phyloP scores from a whole-genome alignment of 306 rosid genomes.

The Citrullus colocynthis region DNA sequence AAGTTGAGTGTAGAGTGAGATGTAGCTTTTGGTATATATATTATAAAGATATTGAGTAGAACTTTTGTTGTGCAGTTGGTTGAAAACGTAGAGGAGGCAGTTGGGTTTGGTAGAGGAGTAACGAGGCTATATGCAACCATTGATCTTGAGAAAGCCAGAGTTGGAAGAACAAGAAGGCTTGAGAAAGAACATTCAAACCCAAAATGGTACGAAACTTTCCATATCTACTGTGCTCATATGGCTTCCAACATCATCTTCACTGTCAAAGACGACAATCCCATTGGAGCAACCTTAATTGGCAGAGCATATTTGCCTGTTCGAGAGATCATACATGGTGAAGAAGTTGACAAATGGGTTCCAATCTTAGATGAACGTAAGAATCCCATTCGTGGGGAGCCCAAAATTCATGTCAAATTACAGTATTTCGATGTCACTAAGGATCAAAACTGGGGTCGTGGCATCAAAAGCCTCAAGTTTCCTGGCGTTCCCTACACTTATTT shows the following conservation, averaged over 20 bases:
- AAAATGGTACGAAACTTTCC: conserved; percentile 36
- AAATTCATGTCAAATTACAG: conserved; percentile 31
- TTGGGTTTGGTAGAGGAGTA: conserved; percentile 28
- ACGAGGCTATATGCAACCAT: conserved; percentile 26
- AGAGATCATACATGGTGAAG: conserved; percentile 19
- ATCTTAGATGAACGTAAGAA: conserved; percentile 17
- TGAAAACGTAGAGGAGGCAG: conserved; percentile 23
- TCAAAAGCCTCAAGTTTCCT: conserved; percentile 31
- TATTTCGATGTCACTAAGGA: conserved; percentile 32
- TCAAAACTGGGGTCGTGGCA: conserved; percentile 30
- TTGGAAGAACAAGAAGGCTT: conserved; percentile 35
- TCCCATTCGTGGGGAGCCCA: conserved; percentile 22
- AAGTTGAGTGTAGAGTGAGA: no score
- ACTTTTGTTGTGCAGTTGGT: conserved; percentile 14
- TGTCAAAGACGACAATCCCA: conserved; percentile 29
- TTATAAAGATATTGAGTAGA: not conserved
- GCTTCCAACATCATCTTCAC: conserved; percentile 36
- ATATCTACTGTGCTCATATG: conserved; percentile 34
- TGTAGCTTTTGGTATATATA: no score
- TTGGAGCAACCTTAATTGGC: conserved; percentile 39
- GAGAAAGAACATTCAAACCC: conserved; percentile 22
- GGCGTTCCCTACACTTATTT: conserved; percentile 37
- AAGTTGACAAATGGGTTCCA: conserved; percentile 32
- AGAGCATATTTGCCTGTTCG: conserved; percentile 27
- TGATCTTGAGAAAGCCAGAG: conserved; percentile 35